Percentiles rank a stretch among this genome's conserved stretches.
Conservation (phyloP, 345 rosid genomes). For the Reutealis trisperma region DNA sequence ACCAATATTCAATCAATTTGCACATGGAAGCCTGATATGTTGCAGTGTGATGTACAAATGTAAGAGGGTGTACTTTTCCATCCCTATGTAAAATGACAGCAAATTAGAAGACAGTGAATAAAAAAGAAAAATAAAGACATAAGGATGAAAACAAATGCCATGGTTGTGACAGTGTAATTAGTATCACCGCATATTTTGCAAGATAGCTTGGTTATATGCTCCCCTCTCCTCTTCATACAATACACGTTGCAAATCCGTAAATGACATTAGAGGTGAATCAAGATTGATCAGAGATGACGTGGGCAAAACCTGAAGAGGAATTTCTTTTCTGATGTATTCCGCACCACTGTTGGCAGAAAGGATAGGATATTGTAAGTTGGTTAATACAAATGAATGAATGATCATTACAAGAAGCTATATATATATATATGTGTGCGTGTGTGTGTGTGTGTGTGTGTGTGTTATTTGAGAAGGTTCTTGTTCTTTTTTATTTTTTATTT, state of each 20-base stretch:
- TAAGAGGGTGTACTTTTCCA: constrained; percentile 85
- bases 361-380: neutral
- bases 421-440: too few relatives aligned
- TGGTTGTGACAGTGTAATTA: constrained; percentile 1
- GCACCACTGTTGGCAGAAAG: constrained; percentile 65
- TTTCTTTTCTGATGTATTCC: constrained; percentile 80
- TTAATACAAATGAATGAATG: neutral
- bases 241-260: constrained; percentile 82
- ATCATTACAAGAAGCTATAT: neutral
- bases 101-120: constrained; percentile 12
- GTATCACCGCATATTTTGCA: constrained; percentile 68
- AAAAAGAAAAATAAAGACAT: constrained; percentile 1
- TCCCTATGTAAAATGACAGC: constrained; percentile 43
- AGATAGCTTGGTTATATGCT: constrained; percentile 78
- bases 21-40: constrained; percentile 97
- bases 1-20: constrained; percentile 97
- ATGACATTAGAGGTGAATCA: constrained; percentile 75
- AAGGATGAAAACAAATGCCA: constrained; percentile 12
- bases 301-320: constrained; percentile 81
- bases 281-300: constrained; percentile 66
- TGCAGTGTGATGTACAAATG: constrained; percentile 88
- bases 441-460: too few relatives aligned
- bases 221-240: constrained; percentile 82
- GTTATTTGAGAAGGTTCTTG: too few relatives aligned
- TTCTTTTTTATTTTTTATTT: too few relatives aligned